phyloP scores from a whole-genome alignment of 2,329 filamentous ascomycete genomes.

The Trichoderma harzianum region DNA sequence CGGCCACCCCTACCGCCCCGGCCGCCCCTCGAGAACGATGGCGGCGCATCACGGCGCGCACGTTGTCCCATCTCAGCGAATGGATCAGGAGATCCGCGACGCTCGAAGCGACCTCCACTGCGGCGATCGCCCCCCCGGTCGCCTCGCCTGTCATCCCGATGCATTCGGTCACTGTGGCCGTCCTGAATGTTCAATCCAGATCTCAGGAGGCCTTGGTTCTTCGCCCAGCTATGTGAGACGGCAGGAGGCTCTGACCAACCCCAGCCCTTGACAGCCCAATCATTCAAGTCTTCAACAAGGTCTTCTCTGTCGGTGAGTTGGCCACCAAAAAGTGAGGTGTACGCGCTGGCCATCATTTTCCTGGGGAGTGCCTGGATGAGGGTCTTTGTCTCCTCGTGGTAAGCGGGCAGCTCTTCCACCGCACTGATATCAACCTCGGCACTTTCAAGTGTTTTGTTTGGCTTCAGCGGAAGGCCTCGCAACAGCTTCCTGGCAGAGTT shows the following conservation, averaged over 20 bases:
- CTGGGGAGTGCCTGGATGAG: constrained; percentile 43
- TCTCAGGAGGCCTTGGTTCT: constrained; percentile 32
- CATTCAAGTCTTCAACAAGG: constrained; percentile 50
- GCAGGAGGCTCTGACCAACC: constrained; percentile 49
- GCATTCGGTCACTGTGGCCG: constrained; percentile 3
- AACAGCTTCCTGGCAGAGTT: constrained; percentile 49
- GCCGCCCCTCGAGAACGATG: constrained; percentile 19
- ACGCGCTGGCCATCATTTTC: constrained; percentile 40
- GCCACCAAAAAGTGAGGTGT: constrained; percentile 56
- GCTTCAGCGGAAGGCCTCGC: constrained; percentile 57
- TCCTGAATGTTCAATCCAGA: constrained; percentile 37
- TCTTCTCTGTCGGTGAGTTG: constrained; percentile 38
- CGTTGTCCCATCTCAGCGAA: constrained; percentile 29
- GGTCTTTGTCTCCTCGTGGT: constrained; percentile 42
- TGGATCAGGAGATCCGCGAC: constrained; percentile 23
- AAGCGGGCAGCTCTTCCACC: constrained; percentile 42
- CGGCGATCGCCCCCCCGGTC: constrained; percentile 15
- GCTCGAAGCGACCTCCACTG: constrained; percentile 18
- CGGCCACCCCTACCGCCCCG: constrained; percentile 17
- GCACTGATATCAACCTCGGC: constrained; percentile 53
- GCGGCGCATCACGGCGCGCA: constrained; percentile 26
- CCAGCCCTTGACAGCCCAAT: constrained; percentile 50
- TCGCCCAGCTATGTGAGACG: constrained; percentile 28
- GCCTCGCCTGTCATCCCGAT: constrained; percentile 2
- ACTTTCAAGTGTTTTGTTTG: constrained; percentile 48